Evolutionary conservation across 1,284 basidiomycete genomes (phyloP).

Genomic region (Porogramme epimiltina): DNA sequence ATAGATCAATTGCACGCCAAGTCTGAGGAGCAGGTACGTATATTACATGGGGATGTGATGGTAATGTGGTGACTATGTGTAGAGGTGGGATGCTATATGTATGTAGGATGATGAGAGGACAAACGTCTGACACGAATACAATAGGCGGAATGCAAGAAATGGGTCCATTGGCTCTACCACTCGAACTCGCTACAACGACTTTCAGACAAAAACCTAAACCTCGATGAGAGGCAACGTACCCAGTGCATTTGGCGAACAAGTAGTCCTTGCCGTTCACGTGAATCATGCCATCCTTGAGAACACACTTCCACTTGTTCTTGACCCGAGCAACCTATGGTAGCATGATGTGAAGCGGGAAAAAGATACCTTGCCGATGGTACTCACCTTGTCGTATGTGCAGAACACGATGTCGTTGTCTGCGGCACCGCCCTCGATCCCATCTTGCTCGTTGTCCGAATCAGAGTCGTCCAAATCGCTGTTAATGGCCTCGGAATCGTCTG

Average conservation of each 20-base stretch:
- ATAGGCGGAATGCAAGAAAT: slow-evolving; percentile 4
- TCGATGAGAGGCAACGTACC: slow-evolving; percentile 48
- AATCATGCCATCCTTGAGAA: slow-evolving; percentile 98
- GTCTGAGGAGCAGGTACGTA: slow-evolving; percentile 2
- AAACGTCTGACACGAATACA: neutral
- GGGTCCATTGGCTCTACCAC: slow-evolving; percentile 19
- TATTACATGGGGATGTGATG: slow-evolving; percentile 17
- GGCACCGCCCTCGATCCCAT: slow-evolving; percentile 69
- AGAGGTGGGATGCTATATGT: slow-evolving; percentile 18
- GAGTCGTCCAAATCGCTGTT: slow-evolving; percentile 97
- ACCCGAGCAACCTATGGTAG: slow-evolving; percentile 88
- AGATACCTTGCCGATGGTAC: slow-evolving; percentile 12
- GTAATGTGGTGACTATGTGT: slow-evolving; percentile 16
- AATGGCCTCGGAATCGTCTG: slow-evolving; percentile 80
- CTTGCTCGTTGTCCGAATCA: slow-evolving; percentile 79
- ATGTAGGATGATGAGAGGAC: slow-evolving; percentile 15
- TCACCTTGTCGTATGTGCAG: slow-evolving; percentile 97
- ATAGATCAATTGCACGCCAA: too few species aligned
- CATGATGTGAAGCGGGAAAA: neutral
- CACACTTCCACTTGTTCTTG: slow-evolving; percentile 99
- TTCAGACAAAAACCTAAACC: neutral
- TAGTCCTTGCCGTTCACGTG: slow-evolving; percentile 98
- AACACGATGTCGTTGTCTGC: slow-evolving; percentile 92
- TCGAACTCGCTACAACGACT: slow-evolving; percentile 26
- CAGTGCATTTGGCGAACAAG: slow-evolving; percentile 94